These are phyloP conservation scores for Kodamaea hsintzibuensis DNA, from an alignment of 805 yeast species.

Conservation along the genomic window DNA sequence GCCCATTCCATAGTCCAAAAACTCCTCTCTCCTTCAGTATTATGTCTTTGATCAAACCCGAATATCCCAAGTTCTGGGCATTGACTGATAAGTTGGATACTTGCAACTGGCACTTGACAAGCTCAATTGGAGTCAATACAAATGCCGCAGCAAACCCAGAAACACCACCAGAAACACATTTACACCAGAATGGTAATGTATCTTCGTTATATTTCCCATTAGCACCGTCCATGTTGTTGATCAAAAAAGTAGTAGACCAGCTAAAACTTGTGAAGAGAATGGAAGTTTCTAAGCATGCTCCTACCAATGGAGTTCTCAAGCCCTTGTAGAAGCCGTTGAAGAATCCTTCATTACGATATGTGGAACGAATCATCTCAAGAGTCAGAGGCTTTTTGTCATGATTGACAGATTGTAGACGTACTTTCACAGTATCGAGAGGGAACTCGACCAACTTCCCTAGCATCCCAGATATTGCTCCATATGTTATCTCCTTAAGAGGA, in stretches of 20 bases:
- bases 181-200: slow-evolving; percentile 38
- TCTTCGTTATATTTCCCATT: slow-evolving; percentile 20
- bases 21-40: slow-evolving; percentile 53
- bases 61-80: slow-evolving; percentile 31
- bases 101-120: slow-evolving; percentile 85
- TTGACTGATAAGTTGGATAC: slow-evolving; percentile 44
- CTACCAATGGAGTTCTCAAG: slow-evolving; percentile 75
- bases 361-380: slow-evolving; percentile 60
- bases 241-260: slow-evolving; percentile 36
- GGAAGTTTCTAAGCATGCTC: slow-evolving; percentile 90
- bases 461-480: slow-evolving; percentile 71
- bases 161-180: slow-evolving; percentile 71
- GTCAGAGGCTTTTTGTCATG: slow-evolving; percentile 52
- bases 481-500: slow-evolving; percentile 41
- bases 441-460: slow-evolving; percentile 83
- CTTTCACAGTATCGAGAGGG: slow-evolving; percentile 93
- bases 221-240: slow-evolving; percentile 13
- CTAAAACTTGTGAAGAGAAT: slow-evolving; percentile 71
- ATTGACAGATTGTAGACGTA: slow-evolving; percentile 64
- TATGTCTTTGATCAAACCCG: slow-evolving; percentile 35
- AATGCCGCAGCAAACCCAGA: slow-evolving; percentile 83
- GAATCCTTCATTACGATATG: slow-evolving; percentile 67
- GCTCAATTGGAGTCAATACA: slow-evolving; percentile 87
- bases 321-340: slow-evolving; percentile 78
- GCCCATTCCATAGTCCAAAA: slow-evolving; percentile 84